Evolutionary conservation across 305 asterid species (phyloP), one percentile per base, ranked within the genome.

Genomic region (Fraxinus platypoda): DNA sequence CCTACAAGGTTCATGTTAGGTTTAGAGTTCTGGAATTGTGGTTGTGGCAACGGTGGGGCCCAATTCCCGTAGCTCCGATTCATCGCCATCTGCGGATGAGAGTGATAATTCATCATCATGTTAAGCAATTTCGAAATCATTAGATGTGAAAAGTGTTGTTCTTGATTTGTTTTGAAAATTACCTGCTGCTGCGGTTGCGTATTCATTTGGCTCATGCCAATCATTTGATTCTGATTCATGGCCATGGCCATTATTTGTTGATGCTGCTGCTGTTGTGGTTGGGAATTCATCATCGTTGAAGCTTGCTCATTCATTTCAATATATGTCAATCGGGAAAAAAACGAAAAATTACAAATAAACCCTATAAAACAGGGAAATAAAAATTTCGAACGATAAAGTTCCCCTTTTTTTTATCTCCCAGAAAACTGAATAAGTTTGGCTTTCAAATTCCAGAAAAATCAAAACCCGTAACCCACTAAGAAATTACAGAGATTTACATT

Each of bases 11-110:
- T 85, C 84, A 75, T 35, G 6, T 76, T 81, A 15, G 85, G 81
- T 82, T 84, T 88, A 70, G 89, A 85, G 79, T 83, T 85, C 49
- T 74, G 89, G 49, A 82, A 87, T 46, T 80, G 81, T n/a, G 64
- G 84, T 2, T 28, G 74, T 59, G 76, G 75, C 28, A 81, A 64
- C 23, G 80, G 86, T 34, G 85, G 88, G 2, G 57, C 83, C 92
- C 92, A 87, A 83, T 86, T 84, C 31, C 88, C 89, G 19, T 86
- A 87, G 77, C 84, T 84, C 81, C 92, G 37, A 71, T 31, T 15
- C 43, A 68, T 30, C 38, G 1, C 9, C 75, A 71, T 31, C 75
- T 71, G 75, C 2, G 75, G 75, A 71, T 31, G 41, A 71, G 25
- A 17, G 25, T 28, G 21, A 71, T 21, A 30, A 70, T 70, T 31